Evolutionary conservation across 306 rosid species (phyloP).

Genomic region (Prunus davidiana): DNA sequence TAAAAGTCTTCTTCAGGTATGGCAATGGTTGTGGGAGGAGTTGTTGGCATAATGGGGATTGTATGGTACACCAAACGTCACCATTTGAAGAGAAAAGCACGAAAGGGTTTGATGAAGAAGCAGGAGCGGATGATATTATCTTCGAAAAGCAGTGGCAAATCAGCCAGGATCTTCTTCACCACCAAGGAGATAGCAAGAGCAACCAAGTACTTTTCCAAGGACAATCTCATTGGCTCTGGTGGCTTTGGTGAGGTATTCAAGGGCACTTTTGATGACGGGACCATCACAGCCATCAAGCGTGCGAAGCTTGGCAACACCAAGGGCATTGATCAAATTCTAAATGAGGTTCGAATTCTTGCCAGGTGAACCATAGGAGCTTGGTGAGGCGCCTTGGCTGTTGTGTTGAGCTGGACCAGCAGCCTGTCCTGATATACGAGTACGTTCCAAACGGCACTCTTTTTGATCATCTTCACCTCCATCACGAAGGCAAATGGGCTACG

Average conservation of each 20-base stretch:
- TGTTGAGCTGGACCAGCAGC: conserved; percentile 37
- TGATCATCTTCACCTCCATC: conserved; percentile 38
- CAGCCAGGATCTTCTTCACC: conserved; percentile 42
- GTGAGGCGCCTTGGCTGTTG: conserved; percentile 56
- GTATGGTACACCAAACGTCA: conserved; percentile 25
- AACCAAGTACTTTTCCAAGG: conserved; percentile 50
- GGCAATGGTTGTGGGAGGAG: conserved; percentile 25
- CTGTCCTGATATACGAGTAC: conserved; percentile 40
- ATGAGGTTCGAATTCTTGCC: conserved; percentile 56
- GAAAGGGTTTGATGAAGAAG: conserved; percentile 14
- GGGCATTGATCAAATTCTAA: conserved; percentile 50
- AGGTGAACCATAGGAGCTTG: conserved; percentile 52
- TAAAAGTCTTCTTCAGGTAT: conserved; percentile 13
- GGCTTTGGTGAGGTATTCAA: conserved; percentile 54
- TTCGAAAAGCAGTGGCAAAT: conserved; percentile 36
- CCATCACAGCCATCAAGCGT: conserved; percentile 36
- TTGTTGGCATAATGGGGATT: conserved; percentile 13
- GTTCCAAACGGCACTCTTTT: conserved; percentile 52
- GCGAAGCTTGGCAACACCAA: conserved; percentile 47
- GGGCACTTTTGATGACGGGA: conserved; percentile 45
- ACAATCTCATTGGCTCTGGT: conserved; percentile 39
- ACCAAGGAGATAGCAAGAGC: conserved; percentile 44
- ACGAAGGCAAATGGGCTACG: neutral
- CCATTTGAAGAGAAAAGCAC: conserved; percentile 9
- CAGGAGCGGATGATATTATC: conserved; percentile 22